Evolutionary conservation across 176 grass and related monocot species (phyloP).

Genomic region (Phyllostachys edulis): DNA sequence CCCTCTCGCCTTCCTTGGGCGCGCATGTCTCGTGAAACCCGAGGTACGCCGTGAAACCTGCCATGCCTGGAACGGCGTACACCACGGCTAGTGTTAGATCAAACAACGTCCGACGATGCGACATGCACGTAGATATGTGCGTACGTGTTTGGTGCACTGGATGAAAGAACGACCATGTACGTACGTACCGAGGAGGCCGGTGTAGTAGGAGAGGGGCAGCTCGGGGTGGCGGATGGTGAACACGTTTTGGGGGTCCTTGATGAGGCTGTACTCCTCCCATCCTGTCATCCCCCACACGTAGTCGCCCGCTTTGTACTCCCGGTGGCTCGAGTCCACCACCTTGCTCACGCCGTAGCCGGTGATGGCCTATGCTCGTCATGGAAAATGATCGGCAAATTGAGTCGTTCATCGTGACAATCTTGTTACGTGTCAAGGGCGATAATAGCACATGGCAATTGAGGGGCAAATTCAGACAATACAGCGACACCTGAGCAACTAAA

Average conservation of each 20-base stretch:
- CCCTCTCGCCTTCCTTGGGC: slow-evolving; percentile 53
- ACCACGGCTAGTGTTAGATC: too few relatives aligned
- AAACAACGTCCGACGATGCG: too few relatives aligned
- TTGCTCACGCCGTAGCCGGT: slow-evolving; percentile 48
- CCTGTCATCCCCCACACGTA: slow-evolving; percentile 41
- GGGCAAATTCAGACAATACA: too few relatives aligned
- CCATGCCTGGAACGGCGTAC: slow-evolving; percentile 36
- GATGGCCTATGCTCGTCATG: neutral
- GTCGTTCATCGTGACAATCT: too few relatives aligned
- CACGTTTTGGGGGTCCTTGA: neutral
- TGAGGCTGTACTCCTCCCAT: slow-evolving; percentile 58
- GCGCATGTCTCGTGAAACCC: slow-evolving; percentile 76
- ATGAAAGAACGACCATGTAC: too few relatives aligned
- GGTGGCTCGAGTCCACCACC: slow-evolving; percentile 28
- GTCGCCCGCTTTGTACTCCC: too few relatives aligned
- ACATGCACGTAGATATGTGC: too few relatives aligned
- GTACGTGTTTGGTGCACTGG: too few relatives aligned
- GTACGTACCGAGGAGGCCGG: slow-evolving; percentile 29
- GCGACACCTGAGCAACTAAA: too few relatives aligned
- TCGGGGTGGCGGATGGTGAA: neutral
- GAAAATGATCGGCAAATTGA: too few relatives aligned
- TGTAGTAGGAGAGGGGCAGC: slow-evolving; percentile 50
- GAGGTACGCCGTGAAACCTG: slow-evolving; percentile 62
- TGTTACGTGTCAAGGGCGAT: too few relatives aligned
- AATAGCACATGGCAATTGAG: too few relatives aligned